Evolutionary conservation across 2,329 filamentous ascomycete species (phyloP).

Genomic region (Bertia moriformis): DNA sequence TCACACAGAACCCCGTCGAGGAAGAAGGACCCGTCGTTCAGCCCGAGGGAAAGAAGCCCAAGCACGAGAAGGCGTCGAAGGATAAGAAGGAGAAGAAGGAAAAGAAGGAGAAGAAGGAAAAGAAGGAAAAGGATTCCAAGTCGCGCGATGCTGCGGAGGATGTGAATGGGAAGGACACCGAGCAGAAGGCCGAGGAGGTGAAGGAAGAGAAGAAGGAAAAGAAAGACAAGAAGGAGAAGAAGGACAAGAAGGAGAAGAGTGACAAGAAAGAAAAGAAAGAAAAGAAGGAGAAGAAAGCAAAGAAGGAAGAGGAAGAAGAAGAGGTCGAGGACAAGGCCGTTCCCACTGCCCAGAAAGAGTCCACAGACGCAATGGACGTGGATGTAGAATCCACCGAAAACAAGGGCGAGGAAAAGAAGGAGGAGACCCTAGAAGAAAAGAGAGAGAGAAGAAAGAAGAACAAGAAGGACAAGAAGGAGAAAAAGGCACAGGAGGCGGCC

Average conservation of each 20-base stretch:
- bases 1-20: background rate
- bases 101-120: conserved; percentile 13
- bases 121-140: conserved; percentile 11
- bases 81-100: conserved; percentile 15
- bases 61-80: conserved; percentile 7
- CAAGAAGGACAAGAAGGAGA: conserved; percentile 6
- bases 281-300: conserved; percentile 15
- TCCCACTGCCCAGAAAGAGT: background rate
- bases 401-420: conserved; percentile 6
- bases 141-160: conserved; percentile 9
- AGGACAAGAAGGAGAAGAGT: conserved; percentile 8
- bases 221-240: conserved; percentile 7
- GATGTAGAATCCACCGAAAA: conserved; percentile 5
- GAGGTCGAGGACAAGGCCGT: conserved; percentile 7
- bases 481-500: conserved; percentile 5
- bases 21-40: no score
- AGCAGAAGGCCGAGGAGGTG: conserved; percentile 14
- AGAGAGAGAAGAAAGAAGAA: conserved; percentile 6
- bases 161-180: conserved; percentile 10
- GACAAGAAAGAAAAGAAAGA: conserved; percentile 8
- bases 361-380: conserved; percentile 6
- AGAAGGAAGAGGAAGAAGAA: conserved; percentile 9
- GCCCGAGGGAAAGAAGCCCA: conserved; percentile 2
- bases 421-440: conserved; percentile 4
- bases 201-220: conserved; percentile 18